phyloP scores from a whole-genome alignment of 1,284 basidiomycete species.

The Moniliophthora roreri region DNA sequence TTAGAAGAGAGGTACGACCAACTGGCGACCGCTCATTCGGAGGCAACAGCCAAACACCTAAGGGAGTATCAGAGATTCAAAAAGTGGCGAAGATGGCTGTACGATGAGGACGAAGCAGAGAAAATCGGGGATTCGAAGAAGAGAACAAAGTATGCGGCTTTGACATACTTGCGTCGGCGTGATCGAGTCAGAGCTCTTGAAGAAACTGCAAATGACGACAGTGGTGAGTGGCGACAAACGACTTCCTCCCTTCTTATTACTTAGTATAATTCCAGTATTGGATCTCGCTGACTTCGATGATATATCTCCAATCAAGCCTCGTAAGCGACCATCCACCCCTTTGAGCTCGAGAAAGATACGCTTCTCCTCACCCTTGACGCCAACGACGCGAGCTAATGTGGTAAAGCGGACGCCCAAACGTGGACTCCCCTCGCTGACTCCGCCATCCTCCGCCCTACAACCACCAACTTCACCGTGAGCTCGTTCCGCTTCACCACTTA shows the following conservation, averaged over 20 bases:
- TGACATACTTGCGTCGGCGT: slow-evolving; percentile 1
- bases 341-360: background rate
- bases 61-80: slow-evolving; percentile 50
- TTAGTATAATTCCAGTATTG: too few species aligned
- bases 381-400: too few species aligned
- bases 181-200: background rate
- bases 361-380: too few species aligned
- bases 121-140: slow-evolving; percentile 20
- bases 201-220: background rate
- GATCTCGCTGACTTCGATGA: too few species aligned
- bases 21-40: slow-evolving; percentile 35
- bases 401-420: too few species aligned
- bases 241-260: too few species aligned
- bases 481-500: slow-evolving; percentile 1
- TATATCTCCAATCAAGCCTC: too few species aligned
- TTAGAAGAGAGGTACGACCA: slow-evolving; percentile 42
- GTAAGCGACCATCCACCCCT: background rate
- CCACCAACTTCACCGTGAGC: too few species aligned
- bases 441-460: background rate
- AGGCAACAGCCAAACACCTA: slow-evolving; percentile 45
- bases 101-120: slow-evolving; percentile 24
- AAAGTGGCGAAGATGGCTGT: slow-evolving; percentile 42
- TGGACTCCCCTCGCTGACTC: too few species aligned
- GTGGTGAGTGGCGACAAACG: slow-evolving; percentile 3
- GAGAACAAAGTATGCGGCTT: slow-evolving; percentile 13